These are phyloP conservation scores for Colletotrichum cordylinicola DNA, from an alignment of 2,329 filamentous ascomycete species.

Conservation along the genomic window DNA sequence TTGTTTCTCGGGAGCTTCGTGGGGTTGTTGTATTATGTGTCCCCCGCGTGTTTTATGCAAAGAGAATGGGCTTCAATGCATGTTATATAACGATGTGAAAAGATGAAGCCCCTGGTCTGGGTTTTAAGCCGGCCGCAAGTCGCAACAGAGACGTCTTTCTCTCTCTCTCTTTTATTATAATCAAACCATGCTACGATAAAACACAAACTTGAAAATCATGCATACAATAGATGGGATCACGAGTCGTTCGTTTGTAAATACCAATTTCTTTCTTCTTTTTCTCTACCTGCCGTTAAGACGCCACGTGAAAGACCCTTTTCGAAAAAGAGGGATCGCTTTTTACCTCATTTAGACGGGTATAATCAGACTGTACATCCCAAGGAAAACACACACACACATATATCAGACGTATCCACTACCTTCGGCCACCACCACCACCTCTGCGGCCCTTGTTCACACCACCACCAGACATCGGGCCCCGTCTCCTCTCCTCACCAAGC, in stretches of 20 bases:
- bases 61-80: conserved; percentile 1
- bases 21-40: background rate
- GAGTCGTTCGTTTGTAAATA: conserved; percentile 9
- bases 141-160: conserved; percentile 4
- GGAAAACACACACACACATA: background rate
- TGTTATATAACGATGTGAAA: background rate
- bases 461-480: conserved; percentile 27
- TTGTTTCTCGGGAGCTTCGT: background rate
- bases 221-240: background rate
- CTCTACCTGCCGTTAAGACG: conserved; percentile 15
- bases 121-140: conserved; percentile 8
- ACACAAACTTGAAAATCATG: background rate
- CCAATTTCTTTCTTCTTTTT: conserved; percentile 12
- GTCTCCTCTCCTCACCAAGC: conserved; percentile 55
- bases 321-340: conserved; percentile 10
- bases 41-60: background rate
- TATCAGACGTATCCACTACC: background rate
- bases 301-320: conserved; percentile 6
- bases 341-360: conserved; percentile 24
- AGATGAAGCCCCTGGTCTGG: conserved; percentile 12
- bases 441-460: conserved; percentile 20
- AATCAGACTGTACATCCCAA: conserved; percentile 21
- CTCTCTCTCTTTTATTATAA: background rate
- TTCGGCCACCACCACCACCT: conserved; percentile 17
- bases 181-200: background rate